phyloP scores from a whole-genome alignment of 192 early-diverging fungal species.

The Entomortierella parvispora region DNA sequence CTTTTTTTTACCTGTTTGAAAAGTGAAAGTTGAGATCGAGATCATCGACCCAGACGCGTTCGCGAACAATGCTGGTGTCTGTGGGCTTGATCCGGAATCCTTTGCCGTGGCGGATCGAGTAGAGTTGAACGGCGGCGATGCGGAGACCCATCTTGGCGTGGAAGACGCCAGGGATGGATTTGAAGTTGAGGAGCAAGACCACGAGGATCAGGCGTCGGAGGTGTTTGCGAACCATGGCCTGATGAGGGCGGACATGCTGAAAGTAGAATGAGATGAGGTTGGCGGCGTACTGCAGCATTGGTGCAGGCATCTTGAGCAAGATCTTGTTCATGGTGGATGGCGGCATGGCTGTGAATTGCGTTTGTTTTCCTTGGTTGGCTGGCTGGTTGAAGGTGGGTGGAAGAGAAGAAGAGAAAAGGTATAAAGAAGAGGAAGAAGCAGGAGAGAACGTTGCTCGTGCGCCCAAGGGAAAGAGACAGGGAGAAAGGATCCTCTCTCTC shows the following conservation, averaged over 20 bases:
- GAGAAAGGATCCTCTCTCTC: too few relatives aligned
- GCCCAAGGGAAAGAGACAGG: too few relatives aligned
- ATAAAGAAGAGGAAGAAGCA: background rate
- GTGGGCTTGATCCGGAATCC: constrained; percentile 43
- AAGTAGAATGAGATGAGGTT: constrained; percentile 53
- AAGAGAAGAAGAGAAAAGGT: background rate
- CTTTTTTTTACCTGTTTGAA: constrained; percentile 38
- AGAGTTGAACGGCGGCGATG: constrained; percentile 35
- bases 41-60: constrained; percentile 50
- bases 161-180: constrained; percentile 40
- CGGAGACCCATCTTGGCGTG: constrained; percentile 50
- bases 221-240: constrained; percentile 39
- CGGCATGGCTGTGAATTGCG: constrained; percentile 19
- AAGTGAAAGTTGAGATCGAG: constrained; percentile 49
- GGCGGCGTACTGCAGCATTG: constrained; percentile 42
- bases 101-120: constrained; percentile 32
- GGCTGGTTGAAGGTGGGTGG: background rate
- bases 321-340: constrained; percentile 53
- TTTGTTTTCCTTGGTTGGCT: too few relatives aligned
- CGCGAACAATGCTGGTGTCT: constrained; percentile 44
- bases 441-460: too few relatives aligned
- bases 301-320: constrained; percentile 27
- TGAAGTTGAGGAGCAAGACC: constrained; percentile 44
- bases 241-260: constrained; percentile 40
- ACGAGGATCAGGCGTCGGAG: constrained; percentile 30